Evolutionary conservation across 257 asterid genomes (phyloP).

Genomic region (Verbena officinalis): DNA sequence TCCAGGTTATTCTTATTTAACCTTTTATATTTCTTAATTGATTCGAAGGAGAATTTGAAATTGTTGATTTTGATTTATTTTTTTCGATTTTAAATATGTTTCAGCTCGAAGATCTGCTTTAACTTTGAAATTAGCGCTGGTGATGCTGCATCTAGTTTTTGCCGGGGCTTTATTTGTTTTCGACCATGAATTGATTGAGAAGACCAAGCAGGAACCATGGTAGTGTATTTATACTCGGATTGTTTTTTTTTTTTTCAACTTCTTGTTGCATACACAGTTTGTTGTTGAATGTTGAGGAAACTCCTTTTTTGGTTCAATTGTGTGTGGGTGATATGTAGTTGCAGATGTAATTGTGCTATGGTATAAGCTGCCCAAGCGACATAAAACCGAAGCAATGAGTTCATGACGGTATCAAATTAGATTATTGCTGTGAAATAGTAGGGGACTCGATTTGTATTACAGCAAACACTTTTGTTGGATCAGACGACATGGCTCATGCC

Average conservation of each 20-base stretch:
- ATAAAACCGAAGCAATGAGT: not conserved
- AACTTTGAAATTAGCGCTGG: conserved; percentile 69
- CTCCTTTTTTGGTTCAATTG: not conserved
- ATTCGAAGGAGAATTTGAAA: conserved; percentile 14
- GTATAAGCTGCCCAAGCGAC: conserved; percentile 7
- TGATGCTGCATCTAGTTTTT: conserved; percentile 75
- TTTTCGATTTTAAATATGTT: conserved; percentile 26
- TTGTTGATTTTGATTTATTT: conserved; percentile 2
- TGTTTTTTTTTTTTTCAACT: conserved; percentile 13
- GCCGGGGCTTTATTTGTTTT: conserved; percentile 60
- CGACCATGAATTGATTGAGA: conserved; percentile 68
- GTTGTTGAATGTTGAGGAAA: conserved; percentile 20
- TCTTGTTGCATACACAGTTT: conserved; percentile 6
- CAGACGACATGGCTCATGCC: not conserved
- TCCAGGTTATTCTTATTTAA: conserved; percentile 55
- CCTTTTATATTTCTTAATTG: conserved; percentile 1
- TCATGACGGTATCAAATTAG: not conserved
- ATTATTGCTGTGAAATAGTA: conserved; percentile 10
- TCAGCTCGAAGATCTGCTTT: conserved; percentile 83
- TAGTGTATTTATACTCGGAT: conserved; percentile 30
- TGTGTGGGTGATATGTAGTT: conserved; percentile 25
- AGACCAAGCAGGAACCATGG: conserved; percentile 74
- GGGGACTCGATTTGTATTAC: conserved; percentile 10
- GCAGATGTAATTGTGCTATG: conserved; percentile 13
- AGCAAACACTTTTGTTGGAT: not conserved